Conservation (phyloP, 768 basidiomycete genomes). For the Leccinum uliginosum region DNA sequence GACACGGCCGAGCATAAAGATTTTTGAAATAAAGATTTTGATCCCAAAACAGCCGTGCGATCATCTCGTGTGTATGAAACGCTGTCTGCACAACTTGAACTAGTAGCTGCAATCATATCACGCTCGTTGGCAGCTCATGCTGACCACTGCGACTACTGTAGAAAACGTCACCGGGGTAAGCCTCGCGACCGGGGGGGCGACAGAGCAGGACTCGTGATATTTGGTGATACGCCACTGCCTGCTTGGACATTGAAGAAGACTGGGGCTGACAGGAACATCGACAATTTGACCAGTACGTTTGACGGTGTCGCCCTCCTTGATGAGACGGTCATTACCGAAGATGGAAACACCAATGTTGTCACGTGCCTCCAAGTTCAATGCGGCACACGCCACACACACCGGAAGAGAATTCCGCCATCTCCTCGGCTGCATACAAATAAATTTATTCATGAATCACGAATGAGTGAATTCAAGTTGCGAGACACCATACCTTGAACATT, state of each 20-base stretch:
- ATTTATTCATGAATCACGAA: conserved; percentile 4
- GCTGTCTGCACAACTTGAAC: too few relatives aligned
- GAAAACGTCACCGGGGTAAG: conserved; percentile 99
- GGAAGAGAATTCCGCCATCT: conserved; percentile 99
- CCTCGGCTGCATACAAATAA: conserved; percentile 64
- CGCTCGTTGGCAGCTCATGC: too few relatives aligned
- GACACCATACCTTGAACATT: conserved; percentile 85
- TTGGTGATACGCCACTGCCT: conserved; percentile 99
- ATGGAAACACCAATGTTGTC: conserved; percentile 99
- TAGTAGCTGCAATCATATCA: too few relatives aligned
- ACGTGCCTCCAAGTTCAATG: conserved; percentile 99
- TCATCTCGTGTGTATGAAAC: too few relatives aligned
- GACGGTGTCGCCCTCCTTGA: conserved; percentile 99
- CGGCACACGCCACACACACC: conserved; percentile 99
- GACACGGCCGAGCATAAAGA: too few relatives aligned
- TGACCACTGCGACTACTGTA: too few relatives aligned
- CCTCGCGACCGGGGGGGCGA: conserved; percentile 99
- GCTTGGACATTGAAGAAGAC: conserved; percentile 97
- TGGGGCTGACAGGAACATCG: conserved; percentile 98
- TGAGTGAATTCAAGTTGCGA: not conserved
- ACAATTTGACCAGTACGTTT: conserved; percentile 99
- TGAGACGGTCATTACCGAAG: conserved; percentile 96
- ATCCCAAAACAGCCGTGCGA: too few relatives aligned
- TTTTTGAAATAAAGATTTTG: too few relatives aligned
- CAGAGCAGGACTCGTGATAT: conserved; percentile 99